Conservation (phyloP, 2,329 filamentous ascomycete species). For the Ophiostoma himal-ulmi region DNA sequence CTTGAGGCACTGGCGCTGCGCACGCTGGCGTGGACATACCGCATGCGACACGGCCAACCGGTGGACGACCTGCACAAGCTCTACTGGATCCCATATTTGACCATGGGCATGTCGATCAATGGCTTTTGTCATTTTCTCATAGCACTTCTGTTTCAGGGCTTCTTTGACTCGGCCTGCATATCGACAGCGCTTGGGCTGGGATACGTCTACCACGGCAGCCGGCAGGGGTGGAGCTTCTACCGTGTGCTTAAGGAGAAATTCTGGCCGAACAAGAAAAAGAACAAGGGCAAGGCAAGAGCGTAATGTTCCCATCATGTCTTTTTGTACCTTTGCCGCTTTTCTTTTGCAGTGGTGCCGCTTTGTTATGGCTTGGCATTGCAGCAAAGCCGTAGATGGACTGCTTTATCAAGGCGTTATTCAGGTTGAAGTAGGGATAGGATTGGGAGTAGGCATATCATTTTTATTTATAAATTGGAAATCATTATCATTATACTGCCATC, state of each 20-base stretch:
- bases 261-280: background rate
- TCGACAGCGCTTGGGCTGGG: slow-evolving; percentile 34
- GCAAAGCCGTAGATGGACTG: background rate
- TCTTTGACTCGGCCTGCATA: slow-evolving; percentile 44
- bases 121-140: slow-evolving; percentile 43
- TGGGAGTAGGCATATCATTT: background rate
- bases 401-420: background rate
- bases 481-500: background rate
- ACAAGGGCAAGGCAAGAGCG: background rate
- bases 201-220: slow-evolving; percentile 23
- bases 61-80: slow-evolving; percentile 37
- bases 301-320: background rate
- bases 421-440: too few relatives aligned
- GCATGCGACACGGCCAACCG: slow-evolving; percentile 36
- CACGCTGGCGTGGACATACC: slow-evolving; percentile 41
- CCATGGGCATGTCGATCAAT: slow-evolving; percentile 35
- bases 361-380: background rate
- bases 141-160: slow-evolving; percentile 42
- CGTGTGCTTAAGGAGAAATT: slow-evolving; percentile 28
- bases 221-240: slow-evolving; percentile 20
- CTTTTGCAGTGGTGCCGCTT: background rate
- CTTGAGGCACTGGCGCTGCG: slow-evolving; percentile 44
- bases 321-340: background rate
- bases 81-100: slow-evolving; percentile 31
- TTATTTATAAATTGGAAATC: background rate